Percentiles rank a stretch among this genome's conserved stretches.
These are phyloP conservation scores for Fusarium succisae DNA, from an alignment of 2,329 filamentous ascomycete genomes.

Conservation along the genomic window DNA sequence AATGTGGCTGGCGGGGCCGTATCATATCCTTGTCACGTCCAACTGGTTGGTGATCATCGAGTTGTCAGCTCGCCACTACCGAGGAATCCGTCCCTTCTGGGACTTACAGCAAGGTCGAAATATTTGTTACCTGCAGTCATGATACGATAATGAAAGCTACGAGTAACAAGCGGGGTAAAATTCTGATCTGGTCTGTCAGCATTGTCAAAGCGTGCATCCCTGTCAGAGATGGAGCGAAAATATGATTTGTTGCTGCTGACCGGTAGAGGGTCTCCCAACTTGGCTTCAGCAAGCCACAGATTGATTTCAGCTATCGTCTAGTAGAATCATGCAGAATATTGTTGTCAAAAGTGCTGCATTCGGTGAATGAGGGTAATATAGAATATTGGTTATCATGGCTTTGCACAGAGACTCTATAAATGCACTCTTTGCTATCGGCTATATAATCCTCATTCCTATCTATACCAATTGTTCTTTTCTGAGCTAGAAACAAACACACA, in stretches of 20 bases:
- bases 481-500: not conserved
- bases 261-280: not conserved
- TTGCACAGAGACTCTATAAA: not conserved
- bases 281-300: not conserved
- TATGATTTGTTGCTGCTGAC: not conserved
- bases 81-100: not conserved
- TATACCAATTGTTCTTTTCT: rapidly evolving
- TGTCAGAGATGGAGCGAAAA: not conserved
- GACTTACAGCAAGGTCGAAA: not conserved
- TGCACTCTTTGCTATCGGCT: not conserved
- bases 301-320: not conserved
- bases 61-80: not conserved
- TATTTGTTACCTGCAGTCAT: rapidly evolving
- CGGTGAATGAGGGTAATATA: rapidly evolving
- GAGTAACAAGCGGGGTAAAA: not conserved
- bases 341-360: rapidly evolving
- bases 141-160: not conserved
- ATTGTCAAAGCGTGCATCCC: not conserved
- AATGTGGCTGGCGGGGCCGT: not conserved
- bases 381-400: not conserved
- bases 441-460: not conserved
- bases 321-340: rapidly evolving
- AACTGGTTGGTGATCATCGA: not conserved
- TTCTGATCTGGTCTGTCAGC: rapidly evolving
- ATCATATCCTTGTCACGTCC: not conserved